Base-by-base conservation (phyloP, 305 asterid species). In the Solanum chacoense region DNA sequence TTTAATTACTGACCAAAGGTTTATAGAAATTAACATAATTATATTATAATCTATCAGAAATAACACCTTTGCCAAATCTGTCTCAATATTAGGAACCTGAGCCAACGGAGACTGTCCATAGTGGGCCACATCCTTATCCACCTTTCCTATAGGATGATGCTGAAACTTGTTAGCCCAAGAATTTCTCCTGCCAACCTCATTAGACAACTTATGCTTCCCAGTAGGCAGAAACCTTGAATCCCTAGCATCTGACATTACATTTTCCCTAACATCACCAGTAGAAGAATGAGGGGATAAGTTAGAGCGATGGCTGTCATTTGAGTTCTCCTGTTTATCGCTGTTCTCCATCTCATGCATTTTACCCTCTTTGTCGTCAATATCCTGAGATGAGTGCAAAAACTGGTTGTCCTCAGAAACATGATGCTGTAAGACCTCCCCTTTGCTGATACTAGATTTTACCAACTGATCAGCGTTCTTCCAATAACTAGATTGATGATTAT, bases 121-220 rank as follows among this genome's bases (percentile, higher is more conserved):
- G 89, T 94, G 93, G 76, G 88, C 88, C 76, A 69, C 90, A 88
- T 92, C 93, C 89, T 93, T 95, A 87, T 94, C 97, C 92, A 93
- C 86, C 90, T 96, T 94, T 85, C 98, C 98, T 98, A 97, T 93
- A 88, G 98, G 98, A 93, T 97, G 98, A 93, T 92, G 92, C 89
- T 93, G 98, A 94, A 96, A 94, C 91, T 96, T 96, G 85, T 94
- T 95, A 87, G 94, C 92, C 88, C 92, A 93, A 31, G 97, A 81
- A 88, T 73, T 94, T 88, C 90, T 94, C 88, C 92, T 87, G 86
- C 91, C 90, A 88, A 87, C 91, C 91, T 93, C 94, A 92, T 93
- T 93, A 87, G 88, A 90, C 80, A 91, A 91, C 93, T 91, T 95
- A 72, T 94, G 94, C 89, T 94, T 95, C 88, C 94, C 95, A 86